These are phyloP conservation scores for Hypocrella siamensis DNA, from an alignment of 2,329 filamentous ascomycete genomes.

Conservation along the genomic window DNA sequence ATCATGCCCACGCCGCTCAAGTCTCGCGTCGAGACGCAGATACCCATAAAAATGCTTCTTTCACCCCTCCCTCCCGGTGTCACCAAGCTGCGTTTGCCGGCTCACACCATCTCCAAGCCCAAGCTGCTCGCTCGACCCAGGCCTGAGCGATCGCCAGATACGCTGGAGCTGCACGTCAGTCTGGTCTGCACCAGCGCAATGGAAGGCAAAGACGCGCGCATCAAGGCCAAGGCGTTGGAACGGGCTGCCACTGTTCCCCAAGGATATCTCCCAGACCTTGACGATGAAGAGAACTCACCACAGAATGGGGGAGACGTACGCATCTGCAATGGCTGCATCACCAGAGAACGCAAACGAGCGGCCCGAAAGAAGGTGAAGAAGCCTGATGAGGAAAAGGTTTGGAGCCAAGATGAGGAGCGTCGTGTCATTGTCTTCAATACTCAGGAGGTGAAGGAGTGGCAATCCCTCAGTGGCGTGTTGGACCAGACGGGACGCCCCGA, in stretches of 20 bases:
- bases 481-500: constrained; percentile 25
- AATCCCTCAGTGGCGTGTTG: constrained; percentile 39
- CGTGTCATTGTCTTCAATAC: constrained; percentile 87
- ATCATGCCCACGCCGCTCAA: constrained; percentile 59
- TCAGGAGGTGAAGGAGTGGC: constrained; percentile 73
- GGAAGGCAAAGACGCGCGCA: constrained; percentile 51
- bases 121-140: constrained; percentile 69
- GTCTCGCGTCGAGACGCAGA: constrained; percentile 92
- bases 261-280: constrained; percentile 18
- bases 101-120: constrained; percentile 85
- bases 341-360: constrained; percentile 78
- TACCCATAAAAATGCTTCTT: constrained; percentile 70
- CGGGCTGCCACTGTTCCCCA: constrained; percentile 28
- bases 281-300: constrained; percentile 54
- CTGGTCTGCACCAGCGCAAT: constrained; percentile 90
- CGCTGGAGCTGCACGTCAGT: constrained; percentile 62
- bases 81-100: constrained; percentile 70
- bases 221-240: constrained; percentile 52
- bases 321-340: constrained; percentile 85
- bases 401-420: constrained; percentile 64
- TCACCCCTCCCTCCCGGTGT: constrained; percentile 60
- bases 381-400: constrained; percentile 79
- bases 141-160: constrained; percentile 52
- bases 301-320: constrained; percentile 85
- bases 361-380: constrained; percentile 89